Conservation (phyloP, 768 basidiomycete genomes). For the Russula sp. region DNA sequence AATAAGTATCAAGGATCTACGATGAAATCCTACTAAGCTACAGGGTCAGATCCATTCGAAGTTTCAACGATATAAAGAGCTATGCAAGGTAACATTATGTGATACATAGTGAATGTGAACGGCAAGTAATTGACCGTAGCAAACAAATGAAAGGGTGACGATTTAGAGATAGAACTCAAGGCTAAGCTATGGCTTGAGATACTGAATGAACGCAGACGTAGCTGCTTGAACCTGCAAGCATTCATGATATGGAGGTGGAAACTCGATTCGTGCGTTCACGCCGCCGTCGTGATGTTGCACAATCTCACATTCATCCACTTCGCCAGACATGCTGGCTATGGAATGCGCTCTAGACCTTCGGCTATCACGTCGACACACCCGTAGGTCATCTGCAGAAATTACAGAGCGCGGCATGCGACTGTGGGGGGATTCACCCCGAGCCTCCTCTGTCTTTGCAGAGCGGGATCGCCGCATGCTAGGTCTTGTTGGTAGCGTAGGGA, state of each 20-base stretch:
- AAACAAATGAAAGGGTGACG: background rate
- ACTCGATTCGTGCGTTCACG: slow-evolving; percentile 1
- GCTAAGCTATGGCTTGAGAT: background rate
- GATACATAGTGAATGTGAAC: background rate
- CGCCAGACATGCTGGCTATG: background rate
- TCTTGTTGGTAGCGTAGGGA: slow-evolving; percentile 5
- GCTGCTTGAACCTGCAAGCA: slow-evolving; percentile 6
- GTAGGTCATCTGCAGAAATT: slow-evolving; percentile 13
- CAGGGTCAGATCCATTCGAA: background rate
- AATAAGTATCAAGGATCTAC: background rate
- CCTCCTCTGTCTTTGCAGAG: slow-evolving; percentile 10
- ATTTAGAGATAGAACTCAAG: background rate
- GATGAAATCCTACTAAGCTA: slow-evolving; percentile 5
- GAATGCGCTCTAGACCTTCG: slow-evolving; percentile 7
- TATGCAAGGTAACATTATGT: background rate
- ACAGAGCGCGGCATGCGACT: background rate
- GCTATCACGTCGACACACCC: background rate
- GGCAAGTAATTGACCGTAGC: background rate
- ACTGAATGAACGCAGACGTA: background rate
- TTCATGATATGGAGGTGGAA: slow-evolving; percentile 21
- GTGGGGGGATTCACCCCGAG: background rate
- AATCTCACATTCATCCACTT: background rate
- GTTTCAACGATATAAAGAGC: background rate
- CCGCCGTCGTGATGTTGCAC: slow-evolving; percentile 19
- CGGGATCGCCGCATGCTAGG: background rate